Evolutionary conservation across 2,329 filamentous ascomycete genomes (phyloP).

Genomic region (Epichloe typhina): DNA sequence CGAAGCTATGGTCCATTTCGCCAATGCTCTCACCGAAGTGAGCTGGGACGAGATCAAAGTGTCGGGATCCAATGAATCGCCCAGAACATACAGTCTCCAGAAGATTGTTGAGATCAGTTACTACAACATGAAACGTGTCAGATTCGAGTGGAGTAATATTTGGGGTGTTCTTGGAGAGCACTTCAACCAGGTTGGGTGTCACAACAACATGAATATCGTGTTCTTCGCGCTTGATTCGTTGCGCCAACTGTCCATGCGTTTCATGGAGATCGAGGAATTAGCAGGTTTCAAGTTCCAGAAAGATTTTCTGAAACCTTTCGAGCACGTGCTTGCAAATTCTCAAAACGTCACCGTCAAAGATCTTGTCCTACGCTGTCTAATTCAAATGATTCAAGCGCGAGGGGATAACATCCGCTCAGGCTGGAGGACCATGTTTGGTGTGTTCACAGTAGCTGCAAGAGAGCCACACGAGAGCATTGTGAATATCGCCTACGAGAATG

Average conservation of each 20-base stretch:
- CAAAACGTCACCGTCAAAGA: conserved; percentile 89
- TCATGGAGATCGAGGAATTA: conserved; percentile 95
- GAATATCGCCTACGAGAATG: conserved; percentile 92
- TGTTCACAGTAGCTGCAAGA: conserved; percentile 88
- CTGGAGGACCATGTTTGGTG: conserved; percentile 99
- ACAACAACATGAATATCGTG: conserved; percentile 90
- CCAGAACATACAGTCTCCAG: conserved; percentile 90
- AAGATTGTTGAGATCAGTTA: conserved; percentile 98
- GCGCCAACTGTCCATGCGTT: conserved; percentile 92
- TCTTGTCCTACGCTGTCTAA: conserved; percentile 87
- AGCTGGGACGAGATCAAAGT: conserved; percentile 99
- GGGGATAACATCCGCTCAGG: conserved; percentile 95
- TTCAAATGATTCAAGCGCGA: conserved; percentile 97
- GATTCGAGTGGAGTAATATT: conserved; percentile 96
- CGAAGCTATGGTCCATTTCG: conserved; percentile 92
- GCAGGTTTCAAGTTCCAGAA: conserved; percentile 99
- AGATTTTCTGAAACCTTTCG: conserved; percentile 95
- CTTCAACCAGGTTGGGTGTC: conserved; percentile 95
- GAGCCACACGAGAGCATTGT: conserved; percentile 94
- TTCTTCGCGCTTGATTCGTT: conserved; percentile 95
- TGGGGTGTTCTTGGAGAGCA: conserved; percentile 97
- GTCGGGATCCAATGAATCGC: conserved; percentile 88
- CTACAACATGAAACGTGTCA: conserved; percentile 98
- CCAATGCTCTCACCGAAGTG: conserved; percentile 81
- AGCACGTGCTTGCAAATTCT: conserved; percentile 92